phyloP scores from a whole-genome alignment of 1,284 basidiomycete species.

The Fomitopsis schrenkii region DNA sequence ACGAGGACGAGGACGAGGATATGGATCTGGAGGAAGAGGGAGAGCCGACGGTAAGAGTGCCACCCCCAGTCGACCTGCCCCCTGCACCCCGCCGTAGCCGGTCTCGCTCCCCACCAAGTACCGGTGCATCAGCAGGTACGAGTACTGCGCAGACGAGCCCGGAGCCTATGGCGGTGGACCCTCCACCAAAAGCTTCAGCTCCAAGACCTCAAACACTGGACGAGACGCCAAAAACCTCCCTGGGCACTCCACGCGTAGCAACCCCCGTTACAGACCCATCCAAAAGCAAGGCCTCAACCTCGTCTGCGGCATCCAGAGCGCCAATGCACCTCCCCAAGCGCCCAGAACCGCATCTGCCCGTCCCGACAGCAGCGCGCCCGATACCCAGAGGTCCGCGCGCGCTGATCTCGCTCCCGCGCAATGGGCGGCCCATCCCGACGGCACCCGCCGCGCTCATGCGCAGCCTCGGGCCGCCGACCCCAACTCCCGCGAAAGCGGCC shows the following conservation, averaged over 20 bases:
- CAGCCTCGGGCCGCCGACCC: background rate
- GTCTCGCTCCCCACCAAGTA: background rate
- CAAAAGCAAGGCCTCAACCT: too few relatives aligned
- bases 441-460: background rate
- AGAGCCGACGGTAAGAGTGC: background rate
- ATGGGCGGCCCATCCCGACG: background rate
- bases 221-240: too few relatives aligned
- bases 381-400: background rate
- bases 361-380: background rate
- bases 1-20: background rate
- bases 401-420: background rate
- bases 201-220: too few relatives aligned
- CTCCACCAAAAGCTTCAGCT: too few relatives aligned
- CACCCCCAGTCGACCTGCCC: background rate
- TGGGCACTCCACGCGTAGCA: too few relatives aligned
- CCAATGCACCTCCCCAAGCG: background rate
- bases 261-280: too few relatives aligned
- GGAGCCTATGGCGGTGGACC: too few relatives aligned
- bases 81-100: background rate
- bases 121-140: too few relatives aligned
- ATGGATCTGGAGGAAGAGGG: background rate
- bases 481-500: too few relatives aligned
- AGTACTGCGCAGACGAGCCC: too few relatives aligned
- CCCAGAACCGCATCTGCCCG: background rate
- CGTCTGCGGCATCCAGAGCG: too few relatives aligned